phyloP scores from a whole-genome alignment of 2,329 filamentous ascomycete genomes.

The Bisporella sp. region DNA sequence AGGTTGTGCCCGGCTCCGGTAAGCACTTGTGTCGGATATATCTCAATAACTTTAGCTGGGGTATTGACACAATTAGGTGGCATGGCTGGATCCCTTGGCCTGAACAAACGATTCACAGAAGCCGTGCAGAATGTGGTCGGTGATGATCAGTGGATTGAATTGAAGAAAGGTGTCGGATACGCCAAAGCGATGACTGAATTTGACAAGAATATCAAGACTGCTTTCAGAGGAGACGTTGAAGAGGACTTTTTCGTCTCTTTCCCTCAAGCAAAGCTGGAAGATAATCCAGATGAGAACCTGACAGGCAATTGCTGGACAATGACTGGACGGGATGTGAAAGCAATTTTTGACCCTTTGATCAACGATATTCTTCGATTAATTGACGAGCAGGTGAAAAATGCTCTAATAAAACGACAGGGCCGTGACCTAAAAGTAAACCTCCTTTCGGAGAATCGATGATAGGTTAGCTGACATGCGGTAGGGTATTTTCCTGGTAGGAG shows the following conservation, averaged over 20 bases:
- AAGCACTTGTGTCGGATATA: neutral
- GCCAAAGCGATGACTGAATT: constrained; percentile 26
- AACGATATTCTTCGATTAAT: neutral
- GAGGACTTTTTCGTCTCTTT: constrained; percentile 23
- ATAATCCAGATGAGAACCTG: constrained; percentile 19
- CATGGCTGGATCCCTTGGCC: constrained; percentile 21
- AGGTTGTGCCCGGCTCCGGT: neutral
- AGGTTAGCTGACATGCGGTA: too few species aligned
- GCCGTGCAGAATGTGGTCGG: constrained; percentile 22
- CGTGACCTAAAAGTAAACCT: neutral
- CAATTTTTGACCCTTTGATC: neutral
- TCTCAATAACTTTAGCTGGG: too few species aligned
- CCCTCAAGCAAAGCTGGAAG: constrained; percentile 19
- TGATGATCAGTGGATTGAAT: constrained; percentile 17
- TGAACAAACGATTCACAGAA: constrained; percentile 22
- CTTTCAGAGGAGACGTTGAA: constrained; percentile 15
- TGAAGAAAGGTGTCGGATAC: constrained; percentile 20
- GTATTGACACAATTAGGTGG: constrained; percentile 9
- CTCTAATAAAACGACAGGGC: neutral
- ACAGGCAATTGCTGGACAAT: neutral
- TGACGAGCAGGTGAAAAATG: neutral
- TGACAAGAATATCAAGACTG: constrained; percentile 25
- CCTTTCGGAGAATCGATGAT: too few species aligned
- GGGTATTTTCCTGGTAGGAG: too few species aligned
- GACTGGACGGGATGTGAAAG: neutral